Evolutionary conservation across 176 grass and related monocot species (phyloP).

Genomic region (Alloteropsis semialata): DNA sequence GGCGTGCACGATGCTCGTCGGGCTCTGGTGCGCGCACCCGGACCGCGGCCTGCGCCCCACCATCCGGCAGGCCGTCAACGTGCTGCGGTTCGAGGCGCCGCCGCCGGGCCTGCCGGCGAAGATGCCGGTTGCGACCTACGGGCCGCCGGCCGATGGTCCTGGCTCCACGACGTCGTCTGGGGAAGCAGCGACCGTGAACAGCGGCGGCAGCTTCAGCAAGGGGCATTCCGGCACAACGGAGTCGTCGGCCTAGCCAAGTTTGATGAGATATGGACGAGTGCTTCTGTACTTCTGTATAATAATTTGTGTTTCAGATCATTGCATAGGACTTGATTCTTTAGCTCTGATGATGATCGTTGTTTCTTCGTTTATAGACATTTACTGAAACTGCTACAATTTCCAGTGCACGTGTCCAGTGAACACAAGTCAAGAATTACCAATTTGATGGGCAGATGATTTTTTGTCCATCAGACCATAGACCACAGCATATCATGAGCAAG

Average conservation of each 20-base stretch:
- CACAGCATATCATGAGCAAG: too few relatives aligned
- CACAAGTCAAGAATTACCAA: too few relatives aligned
- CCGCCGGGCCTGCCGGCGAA: background rate
- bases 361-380: too few relatives aligned
- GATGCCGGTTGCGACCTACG: background rate
- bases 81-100: background rate
- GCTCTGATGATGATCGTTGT: too few relatives aligned
- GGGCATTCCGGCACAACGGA: background rate
- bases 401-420: too few relatives aligned
- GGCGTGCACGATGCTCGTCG: conserved; percentile 5
- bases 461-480: too few relatives aligned
- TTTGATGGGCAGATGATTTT: too few relatives aligned
- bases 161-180: background rate
- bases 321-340: too few relatives aligned
- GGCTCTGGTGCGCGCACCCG: conserved; percentile 43
- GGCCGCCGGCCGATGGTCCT: background rate
- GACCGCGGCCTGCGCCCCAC: background rate
- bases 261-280: background rate
- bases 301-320: too few relatives aligned
- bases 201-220: too few relatives aligned
- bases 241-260: background rate
- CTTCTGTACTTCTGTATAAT: too few relatives aligned
- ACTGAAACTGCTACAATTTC: too few relatives aligned
- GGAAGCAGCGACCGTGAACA: background rate
- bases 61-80: conserved; percentile 34